Conservation (phyloP, 805 yeast genomes). For the Danielia oregonensis region DNA sequence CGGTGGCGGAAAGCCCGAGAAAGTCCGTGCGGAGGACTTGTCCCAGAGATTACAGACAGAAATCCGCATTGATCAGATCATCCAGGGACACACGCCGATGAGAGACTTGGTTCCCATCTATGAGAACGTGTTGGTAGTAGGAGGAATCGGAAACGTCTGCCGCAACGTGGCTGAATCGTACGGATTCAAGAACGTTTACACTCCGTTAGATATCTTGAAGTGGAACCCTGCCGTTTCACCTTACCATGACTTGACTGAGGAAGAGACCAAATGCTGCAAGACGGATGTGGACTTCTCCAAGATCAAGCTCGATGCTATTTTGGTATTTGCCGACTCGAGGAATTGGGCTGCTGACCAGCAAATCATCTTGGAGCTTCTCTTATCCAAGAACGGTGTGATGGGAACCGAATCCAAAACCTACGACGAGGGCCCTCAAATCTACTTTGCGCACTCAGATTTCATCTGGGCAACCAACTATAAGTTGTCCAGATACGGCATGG, state of each 20-base stretch:
- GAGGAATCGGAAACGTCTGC: slow-evolving; percentile 84
- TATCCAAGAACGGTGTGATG: slow-evolving; percentile 77
- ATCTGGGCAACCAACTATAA: slow-evolving; percentile 90
- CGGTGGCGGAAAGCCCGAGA: slow-evolving; percentile 88
- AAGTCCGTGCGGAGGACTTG: slow-evolving; percentile 68
- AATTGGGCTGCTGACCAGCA: slow-evolving; percentile 95
- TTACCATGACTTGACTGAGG: slow-evolving; percentile 73
- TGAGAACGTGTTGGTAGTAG: slow-evolving; percentile 78
- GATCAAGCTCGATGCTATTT: slow-evolving; percentile 69
- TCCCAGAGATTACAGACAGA: slow-evolving; percentile 55
- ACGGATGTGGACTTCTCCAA: slow-evolving; percentile 61
- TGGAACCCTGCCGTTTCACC: slow-evolving; percentile 89
- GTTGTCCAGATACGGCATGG: slow-evolving; percentile 87
- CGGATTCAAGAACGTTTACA: slow-evolving; percentile 79
- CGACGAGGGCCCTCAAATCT: slow-evolving; percentile 77
- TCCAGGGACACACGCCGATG: slow-evolving; percentile 95
- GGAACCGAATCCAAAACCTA: slow-evolving; percentile 71
- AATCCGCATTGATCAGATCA: slow-evolving; percentile 73
- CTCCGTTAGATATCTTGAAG: slow-evolving; percentile 76
- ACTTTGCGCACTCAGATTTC: slow-evolving; percentile 88
- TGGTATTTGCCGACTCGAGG: slow-evolving; percentile 88
- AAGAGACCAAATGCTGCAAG: slow-evolving; percentile 52
- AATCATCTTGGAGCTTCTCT: slow-evolving; percentile 74
- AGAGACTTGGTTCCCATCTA: slow-evolving; percentile 66
- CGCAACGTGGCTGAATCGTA: slow-evolving; percentile 78